Evolutionary conservation across 306 rosid species (phyloP).

Genomic region (Cyamopsis tetragonoloba): DNA sequence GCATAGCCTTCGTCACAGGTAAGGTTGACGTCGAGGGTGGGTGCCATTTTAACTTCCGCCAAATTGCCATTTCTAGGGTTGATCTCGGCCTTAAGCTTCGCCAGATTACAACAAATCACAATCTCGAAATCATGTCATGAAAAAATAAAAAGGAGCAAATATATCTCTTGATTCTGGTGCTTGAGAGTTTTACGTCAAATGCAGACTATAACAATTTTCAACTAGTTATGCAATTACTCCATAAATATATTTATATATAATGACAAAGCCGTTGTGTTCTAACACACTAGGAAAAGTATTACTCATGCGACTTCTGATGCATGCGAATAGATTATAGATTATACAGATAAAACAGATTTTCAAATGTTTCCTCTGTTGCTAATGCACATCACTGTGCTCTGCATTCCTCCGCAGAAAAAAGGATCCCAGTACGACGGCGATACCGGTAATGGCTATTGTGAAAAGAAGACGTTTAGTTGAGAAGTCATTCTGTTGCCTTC

Average conservation of each 20-base stretch:
- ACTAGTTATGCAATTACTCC: conserved; percentile 1
- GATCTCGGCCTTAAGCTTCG: no score
- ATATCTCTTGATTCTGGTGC: neutral
- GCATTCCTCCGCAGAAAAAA: conserved; percentile 58
- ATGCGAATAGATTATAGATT: conserved; percentile 22
- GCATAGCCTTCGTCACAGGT: no score
- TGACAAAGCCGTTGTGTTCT: conserved; percentile 27
- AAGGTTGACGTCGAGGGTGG: no score
- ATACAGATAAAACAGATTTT: conserved; percentile 18
- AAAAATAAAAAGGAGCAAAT: neutral
- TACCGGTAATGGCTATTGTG: conserved; percentile 79
- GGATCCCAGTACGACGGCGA: conserved; percentile 85
- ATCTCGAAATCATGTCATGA: no score
- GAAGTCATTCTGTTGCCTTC: conserved; percentile 39
- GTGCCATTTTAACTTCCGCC: no score
- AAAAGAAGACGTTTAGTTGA: conserved; percentile 58
- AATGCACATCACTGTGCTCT: conserved; percentile 54
- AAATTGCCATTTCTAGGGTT: no score
- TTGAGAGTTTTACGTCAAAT: conserved; percentile 12
- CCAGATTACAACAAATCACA: no score
- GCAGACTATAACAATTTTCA: conserved; percentile 1
- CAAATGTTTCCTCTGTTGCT: conserved; percentile 29
- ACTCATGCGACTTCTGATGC: conserved; percentile 25
- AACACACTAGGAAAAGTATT: neutral
- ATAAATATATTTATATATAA: conserved; percentile 17